A percentile compares a stretch with the other conserved stretches of the same genome.
Conservation (phyloP, 768 basidiomycete genomes). For the Collybiopsis confluens region DNA sequence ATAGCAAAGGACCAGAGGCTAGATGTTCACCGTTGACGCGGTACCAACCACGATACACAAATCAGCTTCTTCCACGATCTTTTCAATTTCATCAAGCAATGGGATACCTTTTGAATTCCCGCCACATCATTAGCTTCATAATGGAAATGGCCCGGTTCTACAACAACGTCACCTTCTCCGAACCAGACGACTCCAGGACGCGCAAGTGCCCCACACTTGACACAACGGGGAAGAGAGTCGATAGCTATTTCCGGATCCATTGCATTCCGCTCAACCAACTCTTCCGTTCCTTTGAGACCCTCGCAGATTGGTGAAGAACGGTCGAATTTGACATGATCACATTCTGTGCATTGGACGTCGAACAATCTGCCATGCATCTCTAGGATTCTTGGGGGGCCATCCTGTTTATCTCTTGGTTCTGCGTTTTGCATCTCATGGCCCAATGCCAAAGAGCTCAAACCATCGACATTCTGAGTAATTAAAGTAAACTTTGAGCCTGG, state of each 20-base stretch:
- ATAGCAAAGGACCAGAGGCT: neutral
- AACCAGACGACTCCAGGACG: constrained; percentile 35
- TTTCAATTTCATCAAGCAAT: constrained; percentile 34
- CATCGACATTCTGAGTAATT: constrained; percentile 64
- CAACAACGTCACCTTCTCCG: too few species aligned
- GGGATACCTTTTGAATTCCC: constrained; percentile 43
- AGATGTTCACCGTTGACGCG: constrained; percentile 36
- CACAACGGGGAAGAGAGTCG: constrained; percentile 40
- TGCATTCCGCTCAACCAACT: constrained; percentile 26
- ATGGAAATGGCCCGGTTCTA: too few species aligned
- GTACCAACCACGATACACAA: constrained; percentile 54
- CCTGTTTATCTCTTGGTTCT: constrained; percentile 3
- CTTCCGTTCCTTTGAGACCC: constrained; percentile 40
- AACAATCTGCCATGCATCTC: constrained; percentile 65
- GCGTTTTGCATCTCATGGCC: constrained; percentile 19
- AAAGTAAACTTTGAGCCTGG: constrained; percentile 43
- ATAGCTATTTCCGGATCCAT: constrained; percentile 34
- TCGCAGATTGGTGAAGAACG: constrained; percentile 39
- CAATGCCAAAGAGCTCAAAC: constrained; percentile 39
- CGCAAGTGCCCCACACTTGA: constrained; percentile 35
- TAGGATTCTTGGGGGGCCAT: constrained; percentile 19
- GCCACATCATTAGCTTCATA: too few species aligned
- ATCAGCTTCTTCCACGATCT: constrained; percentile 41
- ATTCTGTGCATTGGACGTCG: constrained; percentile 49
- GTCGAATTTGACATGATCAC: constrained; percentile 37